Base-by-base conservation (phyloP, 108 stramenopile species). In the Stephanodiscus minutulus region DNA sequence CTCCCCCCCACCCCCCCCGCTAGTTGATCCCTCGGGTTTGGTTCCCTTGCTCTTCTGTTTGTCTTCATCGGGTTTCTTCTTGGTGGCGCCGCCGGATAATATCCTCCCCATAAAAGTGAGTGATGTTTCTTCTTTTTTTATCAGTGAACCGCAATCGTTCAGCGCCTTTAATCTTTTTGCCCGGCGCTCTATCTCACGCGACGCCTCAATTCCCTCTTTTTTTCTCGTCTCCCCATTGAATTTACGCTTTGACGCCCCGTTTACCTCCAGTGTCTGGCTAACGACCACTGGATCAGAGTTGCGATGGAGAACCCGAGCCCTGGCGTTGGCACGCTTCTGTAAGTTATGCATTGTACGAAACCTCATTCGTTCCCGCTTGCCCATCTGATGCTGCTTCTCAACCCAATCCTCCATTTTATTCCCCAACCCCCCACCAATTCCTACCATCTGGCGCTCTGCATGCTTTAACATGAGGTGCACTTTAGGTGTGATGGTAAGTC, bases 391-490 rank as follows among this genome's bases (percentile, higher is more conserved):
- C 20, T 18, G 50, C 24, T 52, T 52, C 50, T 52, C 50, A 24
- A 52, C 50, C 50, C 50, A 52, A 25, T 52, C 50, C 24, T 52
- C 50, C 50, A 21, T 52, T 25, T 52, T 52, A 5, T 52, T 21
- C 50, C 50, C 50, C 50, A 52, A 52, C 5, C 50, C 50, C 20
- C 50, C 50, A 20, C 7, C 50, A 21, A 52, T 41, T 9, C 9
- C 20, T 52, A 21, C 5, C 50, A 52, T 52, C 50, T 52, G 24
- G 8, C 6, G 20, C 24, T 10, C 20, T 1, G 20, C 50, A 52
- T 52, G 50, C 20, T 52, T 52, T 25, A 21, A 52, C 50, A 52
- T 52, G 22, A 52, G 24, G 24, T 52, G 50, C 50, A 52, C 50
- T 52, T 52, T 52, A 52, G 20, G 50, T 21, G 50, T 52, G n/a